Evolutionary conservation across 192 early-diverging fungal genomes (phyloP), one percentile per base, ranked within the genome.

Genomic region (Backusella tuberculispora): DNA sequence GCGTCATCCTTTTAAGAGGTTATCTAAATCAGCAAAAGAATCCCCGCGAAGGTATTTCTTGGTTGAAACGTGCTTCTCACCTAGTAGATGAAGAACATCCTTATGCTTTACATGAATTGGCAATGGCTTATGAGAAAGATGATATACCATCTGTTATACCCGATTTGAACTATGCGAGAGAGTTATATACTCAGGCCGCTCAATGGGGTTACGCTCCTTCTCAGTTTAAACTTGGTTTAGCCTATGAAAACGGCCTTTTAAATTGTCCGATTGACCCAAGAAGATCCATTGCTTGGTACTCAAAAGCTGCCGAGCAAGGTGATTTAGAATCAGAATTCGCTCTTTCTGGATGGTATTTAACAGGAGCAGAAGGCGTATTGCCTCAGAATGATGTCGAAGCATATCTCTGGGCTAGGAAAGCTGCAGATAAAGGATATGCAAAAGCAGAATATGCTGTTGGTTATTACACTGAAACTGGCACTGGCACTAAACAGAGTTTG

Each of bases 271-370:
- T 96, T 4, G 95, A 99, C 73, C 89, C 98, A 6, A 85, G 93
- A 24, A 84, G 92, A 65, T 97, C 95, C 29, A 98, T 99, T 78
- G 92, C 91, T 2, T 99, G 97, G 95, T 99, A 99, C 88, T 94
- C 94, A 38, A 86, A 88, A 6, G 97, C 97, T 2, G 98, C 97
- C 7, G 94, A 98, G 76, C 93, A 96, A 80, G 91, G 93, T 13
- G 91, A 99, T 75, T 79, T 92, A 4, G 97, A 99, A 40, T 91
- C 95, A 7, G 97, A 99, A 78, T 84, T 99, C 45, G 96, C 96
- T 17, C 85, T 99, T n/a, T 97, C 97, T 3, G 98, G 97, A 19
- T 99, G 98, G 98, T 99, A 98, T 78, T 82, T 99, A 74, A 98
- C 97, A 4, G 81, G 81, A 6, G 90, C 94, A 6, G 96, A 99